Evolutionary conservation across 768 basidiomycete genomes (phyloP), one percentile per base, ranked within the genome.

Genomic region (Clitopilus hobsonii): DNA sequence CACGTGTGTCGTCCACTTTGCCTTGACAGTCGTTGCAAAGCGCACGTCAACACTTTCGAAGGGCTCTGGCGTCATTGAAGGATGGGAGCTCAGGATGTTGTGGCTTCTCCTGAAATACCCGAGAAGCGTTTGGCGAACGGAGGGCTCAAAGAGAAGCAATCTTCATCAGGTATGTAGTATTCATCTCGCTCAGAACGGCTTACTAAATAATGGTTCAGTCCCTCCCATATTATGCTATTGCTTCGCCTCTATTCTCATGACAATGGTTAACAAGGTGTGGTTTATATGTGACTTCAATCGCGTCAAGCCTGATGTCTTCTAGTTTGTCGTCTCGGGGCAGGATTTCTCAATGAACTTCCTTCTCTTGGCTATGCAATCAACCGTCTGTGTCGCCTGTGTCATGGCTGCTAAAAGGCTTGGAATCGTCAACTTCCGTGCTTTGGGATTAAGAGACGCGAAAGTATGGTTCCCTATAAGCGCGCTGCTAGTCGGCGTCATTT

Each of bases 331-430:
- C 6, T 98, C 95, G 1, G 97, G 97, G 5, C 78, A 78, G 26
- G 70, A 90, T 62, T 99, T 98, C 72, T 92, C 90, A 60, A 98
- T 98, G 97, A 98, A 91, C 60, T 98, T 98, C 67, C 77, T 98
- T 41, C 82, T 99, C 36, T 79, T 98, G 30, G 86, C 88, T 54
- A 90, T 98, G 54, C 97, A 99, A 67, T 92, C 91, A 1, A 71
- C 80, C 26, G 95, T 99, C 60, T 98, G 94, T 69, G 83, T 89
- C 16, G 66, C 75, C 1, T 92, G 89, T 66, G 97, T 98, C 18
- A 63, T 74, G 22, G 52, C 72, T 1, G 87, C 85, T 58, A 98
- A 96, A 73, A 85, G 76, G 58, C 45, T 84, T 8, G 85, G 91
- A 25, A 66, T 95, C 38, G 91, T 96, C 61, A 85, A 86, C 11